Evolutionary conservation across 306 rosid genomes (phyloP).

Genomic region (Neltuma alba): DNA sequence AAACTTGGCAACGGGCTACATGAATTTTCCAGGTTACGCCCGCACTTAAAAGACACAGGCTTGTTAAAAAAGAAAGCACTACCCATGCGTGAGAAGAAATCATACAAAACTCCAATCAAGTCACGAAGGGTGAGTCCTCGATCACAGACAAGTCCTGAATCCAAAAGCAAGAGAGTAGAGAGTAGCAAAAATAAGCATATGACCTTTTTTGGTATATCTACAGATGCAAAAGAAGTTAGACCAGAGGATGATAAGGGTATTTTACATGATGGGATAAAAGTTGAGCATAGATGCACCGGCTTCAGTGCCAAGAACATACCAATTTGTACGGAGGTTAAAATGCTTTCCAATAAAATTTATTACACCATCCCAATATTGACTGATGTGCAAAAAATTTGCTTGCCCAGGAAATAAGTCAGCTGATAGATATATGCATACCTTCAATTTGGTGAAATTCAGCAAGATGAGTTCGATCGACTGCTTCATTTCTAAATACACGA

Average conservation of each 20-base stretch:
- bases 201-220: neutral
- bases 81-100: slow-evolving; percentile 90
- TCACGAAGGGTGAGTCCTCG: slow-evolving; percentile 85
- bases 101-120: slow-evolving; percentile 84
- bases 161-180: slow-evolving; percentile 15
- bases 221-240: neutral
- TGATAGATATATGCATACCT: slow-evolving; percentile 50
- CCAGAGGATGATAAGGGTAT: neutral
- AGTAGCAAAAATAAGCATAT: neutral
- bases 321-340: neutral
- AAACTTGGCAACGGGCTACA: slow-evolving; percentile 1
- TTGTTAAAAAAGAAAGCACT: slow-evolving; percentile 30
- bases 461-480: slow-evolving; percentile 97
- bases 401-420: slow-evolving; percentile 21
- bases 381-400: slow-evolving; percentile 11
- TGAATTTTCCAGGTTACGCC: neutral
- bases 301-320: slow-evolving; percentile 9
- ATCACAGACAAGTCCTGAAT: slow-evolving; percentile 87
- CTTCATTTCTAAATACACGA: slow-evolving; percentile 97
- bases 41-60: neutral
- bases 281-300: neutral
- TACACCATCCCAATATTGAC: neutral
- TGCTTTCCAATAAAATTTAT: neutral
- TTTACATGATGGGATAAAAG: neutral
- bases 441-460: slow-evolving; percentile 99